Percentiles rank a stretch among this genome's conserved stretches.
Evolutionary conservation across 2,329 filamentous ascomycete species (phyloP).

Genomic region (Calonectria leucothoes): DNA sequence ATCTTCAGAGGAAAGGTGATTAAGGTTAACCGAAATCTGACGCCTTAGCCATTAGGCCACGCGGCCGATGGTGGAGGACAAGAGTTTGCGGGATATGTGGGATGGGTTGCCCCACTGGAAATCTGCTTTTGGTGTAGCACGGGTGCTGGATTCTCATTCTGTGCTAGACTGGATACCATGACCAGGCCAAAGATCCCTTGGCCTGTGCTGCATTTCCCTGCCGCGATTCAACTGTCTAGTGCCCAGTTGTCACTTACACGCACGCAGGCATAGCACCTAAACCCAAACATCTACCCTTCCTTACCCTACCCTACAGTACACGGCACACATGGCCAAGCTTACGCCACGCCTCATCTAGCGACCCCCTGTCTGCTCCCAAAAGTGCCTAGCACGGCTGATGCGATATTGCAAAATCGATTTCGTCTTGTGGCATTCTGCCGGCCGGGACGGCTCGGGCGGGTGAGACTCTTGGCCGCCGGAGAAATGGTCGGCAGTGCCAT

Average conservation of each 20-base stretch:
- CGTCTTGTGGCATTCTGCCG: neutral
- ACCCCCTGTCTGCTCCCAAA: neutral
- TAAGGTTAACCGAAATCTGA: constrained; percentile 51
- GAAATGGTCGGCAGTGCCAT: neutral
- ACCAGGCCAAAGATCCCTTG: neutral
- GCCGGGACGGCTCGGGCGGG: constrained; percentile 33
- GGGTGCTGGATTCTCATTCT: neutral
- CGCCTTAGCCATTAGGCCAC: constrained; percentile 52
- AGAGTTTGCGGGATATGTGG: neutral
- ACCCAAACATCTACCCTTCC: neutral
- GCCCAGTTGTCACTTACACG: neutral
- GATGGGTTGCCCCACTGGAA: neutral
- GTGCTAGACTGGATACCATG: neutral
- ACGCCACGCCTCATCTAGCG: neutral
- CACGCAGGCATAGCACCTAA: neutral
- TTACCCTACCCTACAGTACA: neutral
- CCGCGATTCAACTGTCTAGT: neutral
- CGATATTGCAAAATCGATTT: neutral
- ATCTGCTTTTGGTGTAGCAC: neutral
- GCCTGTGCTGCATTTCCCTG: neutral
- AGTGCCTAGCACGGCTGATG: neutral
- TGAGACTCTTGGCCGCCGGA: neutral
- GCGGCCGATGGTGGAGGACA: constrained; percentile 37
- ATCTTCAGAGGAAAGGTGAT: constrained; percentile 37
- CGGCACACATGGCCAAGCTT: neutral